phyloP scores from a whole-genome alignment of 1,284 basidiomycete genomes.

The Cystobasidium sp. region DNA sequence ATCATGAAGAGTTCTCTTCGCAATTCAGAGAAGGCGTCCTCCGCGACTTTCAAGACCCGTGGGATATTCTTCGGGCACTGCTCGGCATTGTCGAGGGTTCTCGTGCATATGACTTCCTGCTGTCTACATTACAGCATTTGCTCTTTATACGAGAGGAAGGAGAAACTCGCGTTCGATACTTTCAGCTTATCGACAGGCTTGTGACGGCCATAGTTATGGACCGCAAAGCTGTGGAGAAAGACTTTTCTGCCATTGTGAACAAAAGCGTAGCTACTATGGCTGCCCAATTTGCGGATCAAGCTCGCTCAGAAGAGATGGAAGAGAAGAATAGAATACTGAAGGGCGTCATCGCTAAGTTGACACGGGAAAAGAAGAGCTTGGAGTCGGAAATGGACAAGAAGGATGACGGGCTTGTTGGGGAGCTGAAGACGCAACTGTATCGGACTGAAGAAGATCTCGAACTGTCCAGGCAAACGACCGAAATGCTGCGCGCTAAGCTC shows the following conservation, averaged over 20 bases:
- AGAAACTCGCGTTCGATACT: slow-evolving; percentile 80
- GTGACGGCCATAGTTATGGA: slow-evolving; percentile 92
- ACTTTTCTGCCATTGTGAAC: slow-evolving; percentile 83
- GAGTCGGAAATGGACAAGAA: slow-evolving; percentile 80
- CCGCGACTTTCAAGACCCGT: slow-evolving; percentile 75
- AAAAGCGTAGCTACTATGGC: slow-evolving; percentile 88
- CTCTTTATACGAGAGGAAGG: slow-evolving; percentile 88
- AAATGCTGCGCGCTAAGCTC: slow-evolving; percentile 64
- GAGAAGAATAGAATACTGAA: slow-evolving; percentile 75
- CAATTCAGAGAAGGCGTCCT: slow-evolving; percentile 77
- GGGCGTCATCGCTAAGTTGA: slow-evolving; percentile 67
- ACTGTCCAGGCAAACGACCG: slow-evolving; percentile 76
- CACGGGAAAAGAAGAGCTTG: slow-evolving; percentile 63
- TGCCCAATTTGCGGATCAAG: slow-evolving; percentile 87
- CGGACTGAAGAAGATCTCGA: slow-evolving; percentile 79
- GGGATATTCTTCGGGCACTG: slow-evolving; percentile 85
- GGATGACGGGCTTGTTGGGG: slow-evolving; percentile 79
- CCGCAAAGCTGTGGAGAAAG: slow-evolving; percentile 68
- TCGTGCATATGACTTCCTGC: slow-evolving; percentile 81
- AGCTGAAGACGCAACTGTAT: slow-evolving; percentile 73
- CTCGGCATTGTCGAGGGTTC: slow-evolving; percentile 73
- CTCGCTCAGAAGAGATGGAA: slow-evolving; percentile 77
- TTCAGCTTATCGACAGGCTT: slow-evolving; percentile 90
- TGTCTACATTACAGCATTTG: slow-evolving; percentile 90
- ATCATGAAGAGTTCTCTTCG: slow-evolving; percentile 77